These are phyloP conservation scores for Lepiota venenata DNA, from an alignment of 768 basidiomycete species.

Conservation along the genomic window DNA sequence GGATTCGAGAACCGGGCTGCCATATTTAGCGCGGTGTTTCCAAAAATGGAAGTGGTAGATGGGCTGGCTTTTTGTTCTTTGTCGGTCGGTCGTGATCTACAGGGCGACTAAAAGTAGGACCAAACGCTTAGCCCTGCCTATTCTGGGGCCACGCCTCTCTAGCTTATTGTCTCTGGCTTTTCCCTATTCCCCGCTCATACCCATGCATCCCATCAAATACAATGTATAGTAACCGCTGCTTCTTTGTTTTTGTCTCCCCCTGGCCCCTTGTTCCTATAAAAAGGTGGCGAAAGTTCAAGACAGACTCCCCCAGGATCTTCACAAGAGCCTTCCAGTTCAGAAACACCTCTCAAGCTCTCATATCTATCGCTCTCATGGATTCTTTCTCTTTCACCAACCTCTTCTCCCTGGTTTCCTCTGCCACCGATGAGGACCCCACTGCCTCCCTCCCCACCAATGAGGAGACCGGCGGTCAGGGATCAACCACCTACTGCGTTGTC, in stretches of 20 bases:
- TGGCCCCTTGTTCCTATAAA: too few species aligned
- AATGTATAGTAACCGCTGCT: too few species aligned
- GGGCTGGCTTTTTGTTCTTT: constrained; percentile 7
- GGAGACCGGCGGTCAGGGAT: neutral
- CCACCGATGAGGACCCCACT: neutral
- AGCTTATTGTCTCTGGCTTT: constrained; percentile 7
- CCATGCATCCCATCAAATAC: too few species aligned
- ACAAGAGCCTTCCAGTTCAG: neutral
- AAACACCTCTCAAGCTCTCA: too few species aligned
- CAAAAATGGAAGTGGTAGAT: constrained; percentile 6
- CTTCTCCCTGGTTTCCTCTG: neutral
- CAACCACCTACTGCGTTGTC: neutral
- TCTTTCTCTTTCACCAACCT: neutral
- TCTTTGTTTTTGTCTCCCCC: too few species aligned
- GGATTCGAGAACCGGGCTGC: neutral
- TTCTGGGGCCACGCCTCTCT: neutral
- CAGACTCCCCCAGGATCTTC: neutral
- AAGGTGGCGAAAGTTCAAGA: too few species aligned
- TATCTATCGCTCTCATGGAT: neutral
- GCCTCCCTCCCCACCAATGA: constrained; percentile 6
- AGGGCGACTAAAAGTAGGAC: neutral
- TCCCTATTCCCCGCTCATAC: too few species aligned
- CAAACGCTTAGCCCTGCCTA: neutral
- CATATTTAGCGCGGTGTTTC: neutral
- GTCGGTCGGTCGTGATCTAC: neutral